These are phyloP conservation scores for Candida dendrica DNA, from an alignment of 805 yeast genomes.

Conservation along the genomic window DNA sequence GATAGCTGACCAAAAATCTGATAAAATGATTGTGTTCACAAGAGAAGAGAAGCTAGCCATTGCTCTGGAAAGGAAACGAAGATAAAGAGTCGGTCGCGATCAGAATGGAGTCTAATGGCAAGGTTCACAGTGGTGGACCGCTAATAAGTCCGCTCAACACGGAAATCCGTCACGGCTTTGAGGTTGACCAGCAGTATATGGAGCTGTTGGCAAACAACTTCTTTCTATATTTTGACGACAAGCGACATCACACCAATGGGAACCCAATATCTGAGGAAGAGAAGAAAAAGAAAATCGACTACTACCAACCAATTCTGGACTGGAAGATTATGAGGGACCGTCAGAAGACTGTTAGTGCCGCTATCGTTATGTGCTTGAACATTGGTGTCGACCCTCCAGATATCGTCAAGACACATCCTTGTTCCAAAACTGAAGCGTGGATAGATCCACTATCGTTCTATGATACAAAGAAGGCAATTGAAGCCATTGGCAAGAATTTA, in stretches of 20 bases:
- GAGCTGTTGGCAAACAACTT: constrained; percentile 56
- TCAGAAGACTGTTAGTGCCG: constrained; percentile 90
- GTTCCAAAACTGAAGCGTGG: constrained; percentile 90
- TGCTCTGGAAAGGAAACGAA: no score
- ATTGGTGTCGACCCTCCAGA: constrained; percentile 98
- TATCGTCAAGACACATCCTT: constrained; percentile 84
- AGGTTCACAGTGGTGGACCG: no score
- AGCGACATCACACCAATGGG: constrained; percentile 86
- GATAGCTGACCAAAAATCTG: no score
- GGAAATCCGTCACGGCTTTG: constrained; percentile 64
- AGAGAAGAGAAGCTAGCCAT: no score
- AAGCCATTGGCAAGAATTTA: constrained; percentile 79
- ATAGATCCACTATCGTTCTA: constrained; percentile 76
- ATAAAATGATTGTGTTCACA: no score
- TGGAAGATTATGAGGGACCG: constrained; percentile 91
- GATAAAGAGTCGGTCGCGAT: no score
- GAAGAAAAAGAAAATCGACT: constrained; percentile 35
- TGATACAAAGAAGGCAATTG: constrained; percentile 87
- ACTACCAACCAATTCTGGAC: constrained; percentile 68
- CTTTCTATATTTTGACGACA: constrained; percentile 82
- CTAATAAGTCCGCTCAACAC: constrained; percentile 36
- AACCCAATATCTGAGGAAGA: constrained; percentile 61
- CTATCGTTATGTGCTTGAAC: constrained; percentile 82
- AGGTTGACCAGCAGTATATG: constrained; percentile 53
- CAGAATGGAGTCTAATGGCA: no score